Evolutionary conservation across 768 basidiomycete genomes (phyloP), one percentile per base, ranked within the genome.

Genomic region (Boletales sp.): DNA sequence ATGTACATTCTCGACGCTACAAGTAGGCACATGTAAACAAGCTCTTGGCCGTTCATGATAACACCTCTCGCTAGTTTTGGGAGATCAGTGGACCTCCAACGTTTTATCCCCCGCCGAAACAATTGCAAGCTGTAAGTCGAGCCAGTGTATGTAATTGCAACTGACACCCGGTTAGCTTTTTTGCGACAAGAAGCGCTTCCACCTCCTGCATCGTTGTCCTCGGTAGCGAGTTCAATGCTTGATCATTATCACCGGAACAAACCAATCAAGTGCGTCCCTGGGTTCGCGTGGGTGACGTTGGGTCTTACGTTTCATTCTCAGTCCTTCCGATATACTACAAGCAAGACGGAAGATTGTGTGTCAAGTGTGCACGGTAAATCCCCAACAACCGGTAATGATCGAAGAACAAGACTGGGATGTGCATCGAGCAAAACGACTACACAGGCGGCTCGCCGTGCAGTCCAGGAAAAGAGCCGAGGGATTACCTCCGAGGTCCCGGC

Each of bases 1-100:
- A 71, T 61, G 70, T 83, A 86, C 64, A 65, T 90, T 30, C 70
- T 87, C 27, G 83, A 91, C 62, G 87, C 90, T 4, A 82, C 83
- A 43, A 74, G 87, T 82, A 51, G 57, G 74, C 60, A 14, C 40
- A 17, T 43, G n/a, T 40, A 37, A 14, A 13, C 29, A 24, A 29
- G 11, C 2, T 19, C 13, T 42, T 30, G 9, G 24, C 24, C 24
- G 32, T 18, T 38, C 24, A 43, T 24, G 15, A 7, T 52, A 40
- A 48, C 14, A n/a, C 49, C 36, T 45, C 39, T 42, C 47, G 8
- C 13, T 36, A 84, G 81, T 74, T 41, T 59, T 81, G 4, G 81
- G 76, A 2, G 73, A 82, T 7, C 60, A 70, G 12, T 92, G 90
- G 90, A 55, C 62, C n/a, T 60, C 56, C 0, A 72, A 79, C 45